These are phyloP conservation scores for Claviceps sp. DNA, from an alignment of 2,329 filamentous ascomycete species.

Conservation along the genomic window DNA sequence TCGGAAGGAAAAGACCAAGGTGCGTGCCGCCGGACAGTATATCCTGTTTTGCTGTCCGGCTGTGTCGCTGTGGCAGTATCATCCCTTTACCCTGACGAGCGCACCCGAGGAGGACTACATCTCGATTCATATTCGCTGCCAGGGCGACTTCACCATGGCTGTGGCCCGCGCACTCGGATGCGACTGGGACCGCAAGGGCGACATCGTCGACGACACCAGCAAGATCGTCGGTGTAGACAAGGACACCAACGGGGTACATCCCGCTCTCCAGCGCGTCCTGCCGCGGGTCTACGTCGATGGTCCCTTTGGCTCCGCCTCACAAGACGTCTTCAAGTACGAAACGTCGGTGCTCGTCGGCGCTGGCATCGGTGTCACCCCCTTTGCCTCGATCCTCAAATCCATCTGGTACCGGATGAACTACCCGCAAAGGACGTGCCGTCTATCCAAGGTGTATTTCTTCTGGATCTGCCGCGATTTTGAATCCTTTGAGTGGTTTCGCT, in stretches of 20 bases:
- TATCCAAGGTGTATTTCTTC: conserved; percentile 85
- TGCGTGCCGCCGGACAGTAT: conserved; percentile 69
- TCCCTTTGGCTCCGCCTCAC: conserved; percentile 73
- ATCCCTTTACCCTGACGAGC: conserved; percentile 75
- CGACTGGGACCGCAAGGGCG: conserved; percentile 44
- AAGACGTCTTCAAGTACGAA: conserved; percentile 85
- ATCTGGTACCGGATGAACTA: conserved; percentile 94
- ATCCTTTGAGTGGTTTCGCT: conserved; percentile 83
- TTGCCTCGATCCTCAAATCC: conserved; percentile 75
- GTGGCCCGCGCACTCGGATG: conserved; percentile 62
- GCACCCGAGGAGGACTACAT: conserved; percentile 86
- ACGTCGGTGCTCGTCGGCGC: conserved; percentile 66
- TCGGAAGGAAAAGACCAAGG: conserved; percentile 79
- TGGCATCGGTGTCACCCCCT: conserved; percentile 76
- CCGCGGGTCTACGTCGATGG: conserved; percentile 75
- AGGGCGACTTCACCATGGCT: conserved; percentile 66
- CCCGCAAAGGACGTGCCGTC: conserved; percentile 62
- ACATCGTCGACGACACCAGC: conserved; percentile 38
- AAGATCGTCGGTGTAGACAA: conserved; percentile 57
- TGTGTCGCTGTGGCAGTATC: conserved; percentile 78
- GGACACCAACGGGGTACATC: conserved; percentile 46
- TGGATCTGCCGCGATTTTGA: conserved; percentile 84
- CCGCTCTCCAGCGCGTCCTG: conserved; percentile 57
- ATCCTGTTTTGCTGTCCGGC: conserved; percentile 82
- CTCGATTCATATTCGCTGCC: conserved; percentile 70